Evolutionary conservation across 176 grass and related monocot genomes (phyloP).

Genomic region (Ampelocalamus luodianensis): DNA sequence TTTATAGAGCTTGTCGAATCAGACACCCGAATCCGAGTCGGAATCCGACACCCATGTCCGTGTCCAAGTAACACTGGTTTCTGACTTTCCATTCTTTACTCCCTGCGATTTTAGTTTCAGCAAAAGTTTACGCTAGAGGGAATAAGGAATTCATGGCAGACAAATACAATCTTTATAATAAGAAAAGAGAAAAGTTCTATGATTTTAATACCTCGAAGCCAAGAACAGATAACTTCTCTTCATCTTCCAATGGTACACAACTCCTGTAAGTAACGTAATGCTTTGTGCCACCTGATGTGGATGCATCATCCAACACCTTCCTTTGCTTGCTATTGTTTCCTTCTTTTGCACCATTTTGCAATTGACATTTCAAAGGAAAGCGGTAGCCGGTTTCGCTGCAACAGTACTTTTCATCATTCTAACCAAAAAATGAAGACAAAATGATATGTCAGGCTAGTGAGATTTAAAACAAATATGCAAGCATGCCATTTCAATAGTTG

Average conservation of each 20-base stretch:
- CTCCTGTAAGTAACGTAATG: conserved; percentile 89
- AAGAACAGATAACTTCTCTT: conserved; percentile 85
- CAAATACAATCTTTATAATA: conserved; percentile 10
- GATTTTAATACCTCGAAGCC: conserved; percentile 86
- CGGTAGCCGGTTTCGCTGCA: conserved; percentile 96
- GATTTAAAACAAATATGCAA: conserved; percentile 2
- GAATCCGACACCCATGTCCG: too few relatives aligned
- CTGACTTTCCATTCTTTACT: background rate
- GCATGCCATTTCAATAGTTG: conserved; percentile 22
- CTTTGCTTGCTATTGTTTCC: conserved; percentile 61
- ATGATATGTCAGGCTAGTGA: background rate
- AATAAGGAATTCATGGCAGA: conserved; percentile 28
- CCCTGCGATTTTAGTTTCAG: background rate
- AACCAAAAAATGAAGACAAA: conserved; percentile 30
- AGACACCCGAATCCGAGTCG: too few relatives aligned
- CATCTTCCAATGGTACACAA: conserved; percentile 70
- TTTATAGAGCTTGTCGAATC: too few relatives aligned
- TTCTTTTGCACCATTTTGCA: conserved; percentile 55
- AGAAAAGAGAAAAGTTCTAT: conserved; percentile 7
- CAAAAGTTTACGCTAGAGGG: background rate
- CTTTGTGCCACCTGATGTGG: conserved; percentile 39
- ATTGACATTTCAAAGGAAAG: conserved; percentile 81
- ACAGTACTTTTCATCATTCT: conserved; percentile 85
- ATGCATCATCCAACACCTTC: conserved; percentile 70
- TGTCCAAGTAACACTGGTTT: background rate